Evolutionary conservation across 2,329 filamentous ascomycete genomes (phyloP).

Genomic region (Cytospora piceicola): DNA sequence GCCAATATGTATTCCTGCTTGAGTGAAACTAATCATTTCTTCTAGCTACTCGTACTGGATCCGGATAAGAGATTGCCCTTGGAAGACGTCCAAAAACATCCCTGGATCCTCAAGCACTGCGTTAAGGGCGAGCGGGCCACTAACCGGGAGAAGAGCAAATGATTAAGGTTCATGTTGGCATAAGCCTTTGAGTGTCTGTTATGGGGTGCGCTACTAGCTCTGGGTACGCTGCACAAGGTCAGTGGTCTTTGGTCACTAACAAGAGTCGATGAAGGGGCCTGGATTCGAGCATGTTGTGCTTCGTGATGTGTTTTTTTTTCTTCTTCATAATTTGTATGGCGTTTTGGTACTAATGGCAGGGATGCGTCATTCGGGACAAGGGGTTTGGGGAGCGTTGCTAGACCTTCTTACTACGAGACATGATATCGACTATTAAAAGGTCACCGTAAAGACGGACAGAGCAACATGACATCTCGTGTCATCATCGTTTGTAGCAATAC

Average conservation of each 20-base stretch:
- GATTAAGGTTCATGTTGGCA: slow-evolving; percentile 26
- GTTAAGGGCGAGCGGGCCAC: slow-evolving; percentile 62
- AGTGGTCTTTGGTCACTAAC: neutral
- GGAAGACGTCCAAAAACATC: slow-evolving; percentile 85
- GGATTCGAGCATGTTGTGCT: slow-evolving; percentile 14
- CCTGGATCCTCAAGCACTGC: slow-evolving; percentile 97
- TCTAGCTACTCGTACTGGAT: slow-evolving; percentile 82
- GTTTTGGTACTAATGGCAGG: slow-evolving; percentile 23
- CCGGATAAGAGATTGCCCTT: slow-evolving; percentile 91
- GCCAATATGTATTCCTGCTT: neutral
- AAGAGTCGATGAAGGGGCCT: neutral
- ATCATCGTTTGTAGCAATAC: slow-evolving; percentile 23
- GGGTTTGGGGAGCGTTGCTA: slow-evolving; percentile 19
- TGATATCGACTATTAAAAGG: neutral
- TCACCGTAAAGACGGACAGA: slow-evolving; percentile 18
- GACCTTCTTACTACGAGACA: slow-evolving; percentile 2
- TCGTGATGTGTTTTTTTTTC: slow-evolving; percentile 14
- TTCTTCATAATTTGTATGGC: slow-evolving; percentile 17
- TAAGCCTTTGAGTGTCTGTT: neutral
- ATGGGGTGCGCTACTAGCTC: neutral
- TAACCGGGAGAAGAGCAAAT: slow-evolving; percentile 52
- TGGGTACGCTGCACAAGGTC: neutral
- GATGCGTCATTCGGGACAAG: slow-evolving; percentile 1
- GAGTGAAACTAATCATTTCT: slow-evolving; percentile 28
- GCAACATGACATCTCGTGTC: slow-evolving; percentile 3